Percentiles rank a stretch among this genome's conserved stretches.
These are phyloP conservation scores for Cicer cuneatum DNA, from an alignment of 306 rosid genomes.

Conservation along the genomic window DNA sequence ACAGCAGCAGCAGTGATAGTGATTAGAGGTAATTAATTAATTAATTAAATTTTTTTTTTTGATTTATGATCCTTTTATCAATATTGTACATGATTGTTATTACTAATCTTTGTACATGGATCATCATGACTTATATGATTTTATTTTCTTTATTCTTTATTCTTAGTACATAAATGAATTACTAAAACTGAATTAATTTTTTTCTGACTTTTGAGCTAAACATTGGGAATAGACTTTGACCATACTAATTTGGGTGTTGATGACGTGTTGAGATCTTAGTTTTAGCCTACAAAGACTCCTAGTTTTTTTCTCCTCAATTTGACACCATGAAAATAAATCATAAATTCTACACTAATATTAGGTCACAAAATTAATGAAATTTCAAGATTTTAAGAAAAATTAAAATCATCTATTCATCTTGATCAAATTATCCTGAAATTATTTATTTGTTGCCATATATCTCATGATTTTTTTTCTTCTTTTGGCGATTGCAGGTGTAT, in stretches of 20 bases:
- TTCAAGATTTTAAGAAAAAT: no score
- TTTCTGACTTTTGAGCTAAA: background rate
- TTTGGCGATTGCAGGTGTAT: background rate
- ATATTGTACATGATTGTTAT: background rate
- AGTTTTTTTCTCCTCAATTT: background rate
- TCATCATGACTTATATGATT: no score
- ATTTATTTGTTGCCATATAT: background rate
- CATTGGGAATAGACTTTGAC: background rate
- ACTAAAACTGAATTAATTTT: background rate
- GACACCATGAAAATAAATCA: background rate
- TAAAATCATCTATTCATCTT: no score
- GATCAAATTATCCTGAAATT: no score
- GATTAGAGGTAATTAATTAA: slow-evolving; percentile 51
- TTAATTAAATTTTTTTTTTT: background rate
- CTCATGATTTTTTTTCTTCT: background rate
- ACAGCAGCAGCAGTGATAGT: slow-evolving; percentile 72
- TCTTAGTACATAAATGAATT: background rate
- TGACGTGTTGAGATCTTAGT: background rate
- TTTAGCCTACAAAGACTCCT: background rate
- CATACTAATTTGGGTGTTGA: background rate
- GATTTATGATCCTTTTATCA: background rate
- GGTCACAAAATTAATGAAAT: no score
- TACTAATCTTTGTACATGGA: no score
- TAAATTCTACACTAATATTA: no score
- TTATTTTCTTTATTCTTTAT: no score